Base-by-base conservation (phyloP, 2,329 filamentous ascomycete species). In the Aureobasidium subglaciale region DNA sequence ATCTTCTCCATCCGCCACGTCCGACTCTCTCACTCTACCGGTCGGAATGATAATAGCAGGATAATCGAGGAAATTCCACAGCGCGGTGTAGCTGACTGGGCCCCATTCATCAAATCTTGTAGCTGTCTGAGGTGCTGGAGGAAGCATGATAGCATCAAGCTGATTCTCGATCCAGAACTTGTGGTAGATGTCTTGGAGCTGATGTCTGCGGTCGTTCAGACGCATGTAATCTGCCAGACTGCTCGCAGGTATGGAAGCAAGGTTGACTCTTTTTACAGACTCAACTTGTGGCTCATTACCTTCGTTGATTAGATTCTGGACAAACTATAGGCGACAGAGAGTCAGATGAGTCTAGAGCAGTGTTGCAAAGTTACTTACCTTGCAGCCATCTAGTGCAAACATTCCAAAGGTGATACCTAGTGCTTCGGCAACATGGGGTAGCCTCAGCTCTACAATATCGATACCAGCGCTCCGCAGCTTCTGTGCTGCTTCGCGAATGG, bases 61-160 rank as follows among this genome's bases (percentile, higher is more conserved):
- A 65, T 86, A 86, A 16, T 58, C 57, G 1, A 58, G 42, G 20
- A 58, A 52, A 38, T 58, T 58, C 50, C 52, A 58, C 29, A 49
- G 78, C 0, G 77, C 71, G 0, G 83, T 86, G 61, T 88, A 88
- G 1, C 77, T 58, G 20, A 56, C 55, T 4, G 57, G 53, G 5
- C 41, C 58, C 63, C 63, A 64, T 24, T 56, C 57, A 53, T 69
- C 65, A 27, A 62, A 60, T 18, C 50, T 56, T 15, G 60, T 35
- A 4, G 61, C 62, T 34, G 59, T 60, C 38, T 63, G 61, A 6
- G 62, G 59, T 11, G 60, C 61, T 29, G 59, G 50, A 10, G 60
- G 63, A 30, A 60, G 43, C 7, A 63, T 41, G 38, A 64, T 58
- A 18, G 61, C 63, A 56, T 64, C 62, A 13, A 63, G 32, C 20